Evolutionary conservation across 495 filamentous ascomycete genomes (phyloP).

Genomic region (Aspergillus cavernicola): DNA sequence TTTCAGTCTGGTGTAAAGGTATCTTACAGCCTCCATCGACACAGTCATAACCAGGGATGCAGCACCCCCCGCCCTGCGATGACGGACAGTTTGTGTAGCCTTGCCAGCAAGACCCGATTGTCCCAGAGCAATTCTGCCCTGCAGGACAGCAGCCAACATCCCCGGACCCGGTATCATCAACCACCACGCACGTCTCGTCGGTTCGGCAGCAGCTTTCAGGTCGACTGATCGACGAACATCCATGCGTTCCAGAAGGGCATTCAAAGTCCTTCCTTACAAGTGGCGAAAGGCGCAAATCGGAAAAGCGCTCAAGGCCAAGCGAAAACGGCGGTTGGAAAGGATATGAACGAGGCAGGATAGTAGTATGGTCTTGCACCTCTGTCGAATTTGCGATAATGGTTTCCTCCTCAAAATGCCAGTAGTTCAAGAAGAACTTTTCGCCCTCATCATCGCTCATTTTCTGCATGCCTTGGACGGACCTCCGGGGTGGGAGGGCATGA

Average conservation of each 20-base stretch:
- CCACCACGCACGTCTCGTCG: conserved; percentile 64
- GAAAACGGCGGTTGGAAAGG: conserved; percentile 38
- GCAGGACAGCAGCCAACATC: conserved; percentile 82
- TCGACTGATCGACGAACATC: conserved; percentile 64
- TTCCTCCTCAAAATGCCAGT: conserved; percentile 51
- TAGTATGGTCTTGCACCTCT: background rate
- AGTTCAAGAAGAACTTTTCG: conserved; percentile 75
- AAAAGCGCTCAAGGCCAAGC: conserved; percentile 20
- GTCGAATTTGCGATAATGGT: conserved; percentile 6
- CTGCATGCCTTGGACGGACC: conserved; percentile 39
- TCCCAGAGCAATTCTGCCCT: conserved; percentile 64
- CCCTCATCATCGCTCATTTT: conserved; percentile 83
- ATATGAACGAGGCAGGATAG: conserved; percentile 22
- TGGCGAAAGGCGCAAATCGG: conserved; percentile 18
- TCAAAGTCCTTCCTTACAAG: conserved; percentile 54
- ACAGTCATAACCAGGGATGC: conserved; percentile 76
- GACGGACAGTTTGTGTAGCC: conserved; percentile 67
- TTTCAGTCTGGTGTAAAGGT: background rate
- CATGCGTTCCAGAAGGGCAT: conserved; percentile 67
- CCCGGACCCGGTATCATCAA: conserved; percentile 68
- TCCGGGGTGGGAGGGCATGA: conserved; percentile 14
- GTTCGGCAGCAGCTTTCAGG: conserved; percentile 73
- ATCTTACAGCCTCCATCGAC: conserved; percentile 73
- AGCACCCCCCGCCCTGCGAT: conserved; percentile 78
- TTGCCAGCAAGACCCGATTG: conserved; percentile 57